Base-by-base conservation (phyloP, 2,329 filamentous ascomycete species). In the Coniochaeta sp. region DNA sequence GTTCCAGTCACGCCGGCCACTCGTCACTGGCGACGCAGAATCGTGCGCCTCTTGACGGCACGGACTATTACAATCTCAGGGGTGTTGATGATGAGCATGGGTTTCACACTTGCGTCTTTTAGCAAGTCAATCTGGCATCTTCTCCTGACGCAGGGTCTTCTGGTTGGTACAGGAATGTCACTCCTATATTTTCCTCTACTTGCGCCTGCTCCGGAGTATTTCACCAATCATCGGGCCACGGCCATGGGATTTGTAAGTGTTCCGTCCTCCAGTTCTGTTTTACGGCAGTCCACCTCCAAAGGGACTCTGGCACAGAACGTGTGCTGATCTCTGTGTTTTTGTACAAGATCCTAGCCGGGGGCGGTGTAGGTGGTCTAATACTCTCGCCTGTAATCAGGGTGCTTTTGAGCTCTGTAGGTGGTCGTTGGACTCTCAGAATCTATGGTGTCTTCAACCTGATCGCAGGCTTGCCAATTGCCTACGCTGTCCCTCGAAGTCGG, bases 131-230 rank as follows among this genome's bases (percentile, higher is more conserved):
- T 76, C 19, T 76, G 73, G 73, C 75, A 78, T 14, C 70, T 79
- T 4, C 63, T 79, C 17, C 66, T 76, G 4, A 77, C 75, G 2
- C 77, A 80, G 65, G 77, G 77, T 1, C 64, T 79, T 12, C 63
- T 79, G 14, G 72, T 74, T 47, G 77, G 77, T 8, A 55, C 77
- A 19, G 77, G 77, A n/a, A 73, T 72, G 65, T 78, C 75, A 12
- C 67, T 80, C 40, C 61, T 79, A 24, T 76, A 77, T 59, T 78
- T 76, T 58, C 73, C 76, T 9, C 70, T 81, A 31, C 66, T 79
- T 3, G 74, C 72, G 16, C 75, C 77, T 3, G 76, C 78, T 11
- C 78, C 79, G 0, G 79, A 81, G 65, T 82, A 80, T 63, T 81
- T 81, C 62, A 74, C 71, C 36, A 71, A 69, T n/a, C 76, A 78